Percentiles rank a stretch among this genome's conserved stretches.
Evolutionary conservation across 2,329 filamentous ascomycete genomes (phyloP).

Genomic region (Botrytis fragariae): DNA sequence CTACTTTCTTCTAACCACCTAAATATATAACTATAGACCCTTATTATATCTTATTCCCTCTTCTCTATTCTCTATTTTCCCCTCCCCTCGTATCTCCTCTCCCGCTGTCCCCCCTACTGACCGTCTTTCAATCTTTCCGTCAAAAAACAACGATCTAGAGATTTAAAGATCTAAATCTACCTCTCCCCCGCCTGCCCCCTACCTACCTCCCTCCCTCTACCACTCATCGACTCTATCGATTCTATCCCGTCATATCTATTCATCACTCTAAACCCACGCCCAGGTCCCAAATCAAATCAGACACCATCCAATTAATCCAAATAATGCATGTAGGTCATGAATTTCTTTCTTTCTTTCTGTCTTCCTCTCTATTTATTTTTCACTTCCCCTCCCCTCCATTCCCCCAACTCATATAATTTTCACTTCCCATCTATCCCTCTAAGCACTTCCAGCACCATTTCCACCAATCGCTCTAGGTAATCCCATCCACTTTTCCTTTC

Average conservation of each 20-base stretch:
- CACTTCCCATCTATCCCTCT: background rate
- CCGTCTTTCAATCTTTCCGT: too few relatives aligned
- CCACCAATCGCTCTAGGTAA: slow-evolving; percentile 36
- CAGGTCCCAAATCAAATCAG: background rate
- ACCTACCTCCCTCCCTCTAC: background rate
- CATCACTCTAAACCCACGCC: background rate
- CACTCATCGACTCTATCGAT: background rate
- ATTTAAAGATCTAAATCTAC: background rate
- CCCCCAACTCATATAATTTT: background rate
- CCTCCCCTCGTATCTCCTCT: background rate
- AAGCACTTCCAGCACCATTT: slow-evolving; percentile 16
- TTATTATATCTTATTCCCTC: background rate
- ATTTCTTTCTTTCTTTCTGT: background rate
- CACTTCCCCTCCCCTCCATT: background rate
- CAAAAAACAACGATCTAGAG: too few relatives aligned
- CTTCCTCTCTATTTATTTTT: background rate
- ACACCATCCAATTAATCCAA: background rate
- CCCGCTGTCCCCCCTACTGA: too few relatives aligned
- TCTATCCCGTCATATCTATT: slow-evolving; percentile 3
- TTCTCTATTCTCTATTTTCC: too few relatives aligned
- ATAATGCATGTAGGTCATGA: background rate
- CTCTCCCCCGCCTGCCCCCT: fast-evolving
- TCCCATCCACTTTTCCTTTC: slow-evolving; percentile 33
- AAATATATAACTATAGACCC: background rate
- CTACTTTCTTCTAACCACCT: background rate